Percentiles rank a stretch among this genome's conserved stretches.
phyloP scores from a whole-genome alignment of 2,329 filamentous ascomycete genomes.

The Aspergillus novofumigatus region DNA sequence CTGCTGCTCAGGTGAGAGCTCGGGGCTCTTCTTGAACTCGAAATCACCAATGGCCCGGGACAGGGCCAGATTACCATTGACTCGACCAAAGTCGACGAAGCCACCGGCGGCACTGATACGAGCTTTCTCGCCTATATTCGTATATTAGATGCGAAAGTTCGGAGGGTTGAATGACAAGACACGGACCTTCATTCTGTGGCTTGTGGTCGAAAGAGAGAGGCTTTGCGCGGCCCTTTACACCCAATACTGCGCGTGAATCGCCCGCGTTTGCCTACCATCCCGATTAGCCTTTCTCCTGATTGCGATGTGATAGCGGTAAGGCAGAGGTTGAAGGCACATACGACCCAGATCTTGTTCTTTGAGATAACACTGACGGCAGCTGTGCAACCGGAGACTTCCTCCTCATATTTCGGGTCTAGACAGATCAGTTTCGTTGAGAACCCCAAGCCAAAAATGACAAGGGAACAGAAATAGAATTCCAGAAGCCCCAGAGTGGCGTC shows the following conservation, averaged over 20 bases:
- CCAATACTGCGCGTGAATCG: constrained; percentile 90
- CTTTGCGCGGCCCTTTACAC: constrained; percentile 95
- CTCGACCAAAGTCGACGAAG: constrained; percentile 96
- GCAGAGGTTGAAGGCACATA: constrained; percentile 51
- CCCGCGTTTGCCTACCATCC: constrained; percentile 79
- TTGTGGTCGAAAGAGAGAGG: constrained; percentile 99
- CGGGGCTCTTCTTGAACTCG: constrained; percentile 99
- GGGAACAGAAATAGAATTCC: neutral
- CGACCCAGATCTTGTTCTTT: constrained; percentile 88
- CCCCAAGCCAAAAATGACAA: neutral
- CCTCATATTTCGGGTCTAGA: constrained; percentile 90
- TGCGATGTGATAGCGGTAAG: neutral
- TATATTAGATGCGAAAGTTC: constrained; percentile 7
- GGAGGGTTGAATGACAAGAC: neutral
- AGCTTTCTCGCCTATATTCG: constrained; percentile 77
- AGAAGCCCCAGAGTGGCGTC: neutral
- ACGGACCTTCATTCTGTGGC: constrained; percentile 88
- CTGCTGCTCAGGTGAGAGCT: constrained; percentile 94
- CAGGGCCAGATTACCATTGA: constrained; percentile 95
- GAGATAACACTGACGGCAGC: constrained; percentile 88
- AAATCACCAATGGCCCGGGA: constrained; percentile 98
- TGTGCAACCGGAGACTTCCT: constrained; percentile 97
- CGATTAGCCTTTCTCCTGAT: constrained; percentile 21
- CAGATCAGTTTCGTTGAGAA: constrained; percentile 12
- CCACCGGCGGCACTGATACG: constrained; percentile 93